phyloP scores from a whole-genome alignment of 768 basidiomycete genomes.

The Russula vinacea region DNA sequence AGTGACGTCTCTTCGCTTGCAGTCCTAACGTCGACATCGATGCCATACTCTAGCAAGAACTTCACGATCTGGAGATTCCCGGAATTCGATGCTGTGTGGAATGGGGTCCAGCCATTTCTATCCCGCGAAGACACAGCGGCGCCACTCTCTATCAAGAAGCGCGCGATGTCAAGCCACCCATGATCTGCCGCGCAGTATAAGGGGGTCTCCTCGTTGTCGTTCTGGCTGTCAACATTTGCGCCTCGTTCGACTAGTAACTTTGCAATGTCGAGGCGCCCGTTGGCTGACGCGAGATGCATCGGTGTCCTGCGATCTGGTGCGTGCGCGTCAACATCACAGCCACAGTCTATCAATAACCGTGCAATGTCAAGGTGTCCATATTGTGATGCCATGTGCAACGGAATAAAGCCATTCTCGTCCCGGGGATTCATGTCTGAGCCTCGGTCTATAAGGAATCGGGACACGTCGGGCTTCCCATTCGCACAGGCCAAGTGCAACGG shows the following conservation, averaged over 20 bases:
- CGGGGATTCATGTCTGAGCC: not conserved
- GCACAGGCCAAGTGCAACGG: constrained; percentile 5
- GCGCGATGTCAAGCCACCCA: too few species aligned
- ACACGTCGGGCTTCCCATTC: not conserved
- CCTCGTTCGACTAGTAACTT: not conserved
- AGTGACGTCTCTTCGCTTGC: not conserved
- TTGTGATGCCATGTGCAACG: not conserved
- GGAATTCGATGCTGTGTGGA: not conserved
- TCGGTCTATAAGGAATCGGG: not conserved
- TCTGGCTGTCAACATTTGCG: not conserved
- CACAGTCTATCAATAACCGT: constrained; percentile 2
- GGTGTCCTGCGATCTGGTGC: not conserved
- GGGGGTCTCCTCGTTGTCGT: not conserved
- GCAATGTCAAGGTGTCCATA: not conserved
- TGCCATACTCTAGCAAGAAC: not conserved
- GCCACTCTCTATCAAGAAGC: not conserved
- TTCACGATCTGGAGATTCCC: constrained; percentile 1
- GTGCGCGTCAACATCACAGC: not conserved
- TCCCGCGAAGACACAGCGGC: not conserved
- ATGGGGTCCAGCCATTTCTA: not conserved
- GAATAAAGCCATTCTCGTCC: not conserved
- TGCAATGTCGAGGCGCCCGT: not conserved
- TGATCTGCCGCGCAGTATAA: not conserved
- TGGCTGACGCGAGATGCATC: not conserved
- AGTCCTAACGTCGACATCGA: not conserved